phyloP scores from a whole-genome alignment of 441 rosid genomes.

The Erysimum pusillum region DNA sequence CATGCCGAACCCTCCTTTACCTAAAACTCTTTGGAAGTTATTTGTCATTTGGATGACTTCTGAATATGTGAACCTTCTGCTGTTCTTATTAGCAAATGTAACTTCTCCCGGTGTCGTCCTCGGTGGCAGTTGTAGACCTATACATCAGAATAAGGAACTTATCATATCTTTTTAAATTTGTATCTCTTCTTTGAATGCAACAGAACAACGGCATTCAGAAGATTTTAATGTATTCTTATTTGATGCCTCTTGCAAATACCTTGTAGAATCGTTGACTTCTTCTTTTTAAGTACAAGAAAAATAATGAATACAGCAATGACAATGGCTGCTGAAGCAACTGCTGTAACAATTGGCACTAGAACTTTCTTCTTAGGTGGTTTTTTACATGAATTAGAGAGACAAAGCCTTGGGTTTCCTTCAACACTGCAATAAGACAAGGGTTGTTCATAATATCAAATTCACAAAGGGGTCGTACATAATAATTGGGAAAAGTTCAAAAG shows the following conservation, averaged over 20 bases:
- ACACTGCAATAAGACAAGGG: not conserved
- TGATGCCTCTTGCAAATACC: conserved; percentile 12
- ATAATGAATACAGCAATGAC: conserved; percentile 18
- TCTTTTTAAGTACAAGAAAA: conserved; percentile 2
- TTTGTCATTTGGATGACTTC: conserved; percentile 45
- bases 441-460: not conserved
- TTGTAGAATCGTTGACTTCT: not conserved
- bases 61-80: conserved; percentile 19
- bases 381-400: not conserved
- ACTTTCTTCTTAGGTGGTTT: not conserved
- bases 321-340: conserved; percentile 16
- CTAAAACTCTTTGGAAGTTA: conserved; percentile 38
- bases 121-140: not conserved
- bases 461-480: not conserved
- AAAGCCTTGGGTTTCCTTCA: conserved; percentile 14
- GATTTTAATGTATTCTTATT: not conserved
- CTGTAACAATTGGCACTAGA: conserved; percentile 8
- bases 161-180: not conserved
- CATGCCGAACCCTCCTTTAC: conserved; percentile 40
- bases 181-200: not conserved
- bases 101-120: not conserved
- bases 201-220: not conserved
- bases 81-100: conserved; percentile 6
- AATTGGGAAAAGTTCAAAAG: not conserved
- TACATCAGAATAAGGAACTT: not conserved